Conservation (phyloP, 2,329 filamentous ascomycete species). For the Coleophoma crateriformis region DNA sequence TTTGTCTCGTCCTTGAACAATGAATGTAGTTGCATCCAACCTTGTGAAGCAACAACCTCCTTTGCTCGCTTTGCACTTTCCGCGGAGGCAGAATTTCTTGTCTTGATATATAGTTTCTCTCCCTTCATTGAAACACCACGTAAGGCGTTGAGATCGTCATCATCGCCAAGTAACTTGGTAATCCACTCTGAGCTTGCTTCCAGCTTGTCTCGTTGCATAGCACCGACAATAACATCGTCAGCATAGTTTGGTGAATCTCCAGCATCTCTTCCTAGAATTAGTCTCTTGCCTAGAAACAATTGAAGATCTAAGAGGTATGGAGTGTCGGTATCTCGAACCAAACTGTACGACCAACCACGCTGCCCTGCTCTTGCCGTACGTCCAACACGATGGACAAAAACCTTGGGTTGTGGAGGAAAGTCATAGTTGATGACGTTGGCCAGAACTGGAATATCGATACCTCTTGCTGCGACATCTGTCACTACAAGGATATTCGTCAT, state of each 20-base stretch:
- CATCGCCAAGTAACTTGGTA: slow-evolving; percentile 70
- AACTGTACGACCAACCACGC: slow-evolving; percentile 90
- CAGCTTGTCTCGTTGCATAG: slow-evolving; percentile 65
- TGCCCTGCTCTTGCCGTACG: slow-evolving; percentile 91
- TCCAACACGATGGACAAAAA: slow-evolving; percentile 94
- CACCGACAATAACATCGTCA: slow-evolving; percentile 78
- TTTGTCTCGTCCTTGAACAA: slow-evolving; percentile 70
- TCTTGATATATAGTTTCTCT: slow-evolving; percentile 87
- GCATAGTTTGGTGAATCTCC: slow-evolving; percentile 63
- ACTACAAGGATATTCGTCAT: slow-evolving; percentile 88
- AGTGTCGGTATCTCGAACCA: slow-evolving; percentile 80
- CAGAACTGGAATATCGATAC: slow-evolving; percentile 94
- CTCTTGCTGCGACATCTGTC: slow-evolving; percentile 91
- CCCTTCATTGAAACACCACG: slow-evolving; percentile 76
- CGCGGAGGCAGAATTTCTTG: slow-evolving; percentile 80
- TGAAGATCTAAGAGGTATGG: slow-evolving; percentile 93
- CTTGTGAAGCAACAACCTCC: slow-evolving; percentile 63
- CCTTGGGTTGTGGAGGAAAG: slow-evolving; percentile 92
- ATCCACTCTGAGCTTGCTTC: slow-evolving; percentile 78
- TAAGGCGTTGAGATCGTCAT: slow-evolving; percentile 66
- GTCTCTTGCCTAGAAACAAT: slow-evolving; percentile 80
- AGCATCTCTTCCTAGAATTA: slow-evolving; percentile 67
- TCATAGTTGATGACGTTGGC: slow-evolving; percentile 99
- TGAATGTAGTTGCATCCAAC: slow-evolving; percentile 70
- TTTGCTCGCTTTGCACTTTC: slow-evolving; percentile 88